Evolutionary conservation across 148 eudicot species (phyloP).

Genomic region (Selenicereus undatus): DNA sequence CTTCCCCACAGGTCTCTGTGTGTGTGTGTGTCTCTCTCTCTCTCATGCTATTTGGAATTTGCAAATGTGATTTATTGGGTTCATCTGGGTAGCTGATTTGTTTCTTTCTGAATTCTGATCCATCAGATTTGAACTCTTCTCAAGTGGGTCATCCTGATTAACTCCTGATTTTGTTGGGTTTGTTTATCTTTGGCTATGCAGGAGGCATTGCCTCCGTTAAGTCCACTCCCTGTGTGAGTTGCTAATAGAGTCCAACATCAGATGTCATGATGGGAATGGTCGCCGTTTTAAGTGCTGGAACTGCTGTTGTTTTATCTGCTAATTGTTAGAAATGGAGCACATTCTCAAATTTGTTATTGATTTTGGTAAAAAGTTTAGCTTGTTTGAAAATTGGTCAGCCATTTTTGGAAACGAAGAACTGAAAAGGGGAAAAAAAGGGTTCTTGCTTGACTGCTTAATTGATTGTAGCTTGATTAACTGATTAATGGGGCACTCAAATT

Average conservation of each 20-base stretch:
- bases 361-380: neutral
- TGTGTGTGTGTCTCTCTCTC: neutral
- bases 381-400: neutral
- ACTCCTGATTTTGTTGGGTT: too few relatives aligned
- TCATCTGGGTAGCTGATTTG: neutral
- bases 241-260: neutral
- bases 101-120: neutral
- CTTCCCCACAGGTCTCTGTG: neutral
- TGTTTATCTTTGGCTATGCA: too few relatives aligned
- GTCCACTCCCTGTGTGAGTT: too few relatives aligned
- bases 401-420: neutral
- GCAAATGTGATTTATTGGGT: neutral
- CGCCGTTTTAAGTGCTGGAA: neutral
- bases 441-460: neutral
- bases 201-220: too few relatives aligned
- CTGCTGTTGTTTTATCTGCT: neutral
- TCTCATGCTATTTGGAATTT: neutral
- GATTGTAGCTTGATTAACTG: too few relatives aligned
- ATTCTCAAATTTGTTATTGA: neutral
- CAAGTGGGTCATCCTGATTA: too few relatives aligned
- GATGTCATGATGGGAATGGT: neutral
- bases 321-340: neutral
- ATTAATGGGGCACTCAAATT: neutral
- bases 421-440: neutral
- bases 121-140: neutral